Percentiles rank a stretch among this genome's conserved stretches.
Conservation (phyloP, 78 protist genomes). For the Dictyostelium discoideum region DNA sequence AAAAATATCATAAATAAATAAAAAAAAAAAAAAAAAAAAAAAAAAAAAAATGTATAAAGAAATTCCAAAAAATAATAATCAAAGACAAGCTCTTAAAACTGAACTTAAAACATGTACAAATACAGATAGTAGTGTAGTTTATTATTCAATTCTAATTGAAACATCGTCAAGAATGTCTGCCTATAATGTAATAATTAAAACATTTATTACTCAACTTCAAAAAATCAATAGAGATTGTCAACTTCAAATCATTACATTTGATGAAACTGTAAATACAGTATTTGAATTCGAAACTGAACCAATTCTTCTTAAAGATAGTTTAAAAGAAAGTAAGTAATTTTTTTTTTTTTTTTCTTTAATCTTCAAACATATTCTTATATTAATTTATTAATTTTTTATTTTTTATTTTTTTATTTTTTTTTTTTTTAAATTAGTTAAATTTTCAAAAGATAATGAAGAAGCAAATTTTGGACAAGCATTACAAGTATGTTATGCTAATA, state of each 20-base stretch:
- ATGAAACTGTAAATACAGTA: neutral
- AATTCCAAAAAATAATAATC: neutral
- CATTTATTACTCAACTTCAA: neutral
- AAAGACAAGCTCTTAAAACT: neutral
- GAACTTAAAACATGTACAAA: neutral
- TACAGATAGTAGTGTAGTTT: neutral
- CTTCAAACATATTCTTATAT: too few relatives aligned
- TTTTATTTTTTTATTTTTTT: too few relatives aligned
- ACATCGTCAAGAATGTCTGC: neutral
- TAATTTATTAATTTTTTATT: too few relatives aligned
- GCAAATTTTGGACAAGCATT: neutral
- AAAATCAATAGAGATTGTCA: neutral
- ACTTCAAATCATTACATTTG: neutral
- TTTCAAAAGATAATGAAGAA: neutral
- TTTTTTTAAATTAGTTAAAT: neutral
- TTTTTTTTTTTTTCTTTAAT: too few relatives aligned
- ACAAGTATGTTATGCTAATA: neutral
- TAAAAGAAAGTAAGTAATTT: neutral
- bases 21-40: neutral
- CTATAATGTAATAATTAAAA: neutral
- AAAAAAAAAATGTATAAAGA: neutral
- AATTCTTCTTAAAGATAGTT: neutral
- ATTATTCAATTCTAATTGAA: neutral
- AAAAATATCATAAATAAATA: too few relatives aligned
- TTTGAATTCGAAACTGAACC: neutral